Percentiles rank a stretch among this genome's conserved stretches.
Conservation (phyloP, 1,284 basidiomycete species). For the Boletellus dicymbophilus region DNA sequence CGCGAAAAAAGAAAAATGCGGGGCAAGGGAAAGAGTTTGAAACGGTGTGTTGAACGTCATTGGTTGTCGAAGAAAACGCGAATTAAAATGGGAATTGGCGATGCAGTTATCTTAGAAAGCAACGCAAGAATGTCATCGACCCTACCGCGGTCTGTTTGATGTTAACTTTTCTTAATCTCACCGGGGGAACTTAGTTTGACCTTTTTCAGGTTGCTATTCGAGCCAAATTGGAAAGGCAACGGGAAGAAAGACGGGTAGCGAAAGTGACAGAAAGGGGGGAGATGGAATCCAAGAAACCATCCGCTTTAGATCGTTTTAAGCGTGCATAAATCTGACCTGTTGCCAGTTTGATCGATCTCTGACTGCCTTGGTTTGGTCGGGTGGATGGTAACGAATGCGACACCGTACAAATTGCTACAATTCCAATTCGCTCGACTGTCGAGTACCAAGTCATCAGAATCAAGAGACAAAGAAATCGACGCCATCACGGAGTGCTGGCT, state of each 20-base stretch:
- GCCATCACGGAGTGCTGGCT: conserved; percentile 7
- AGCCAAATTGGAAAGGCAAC: conserved; percentile 66
- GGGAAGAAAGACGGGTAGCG: conserved; percentile 51
- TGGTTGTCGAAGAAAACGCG: neutral
- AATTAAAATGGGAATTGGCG: neutral
- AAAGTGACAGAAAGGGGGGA: conserved; percentile 43
- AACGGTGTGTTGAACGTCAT: conserved; percentile 49
- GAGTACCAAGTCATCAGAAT: too few relatives aligned
- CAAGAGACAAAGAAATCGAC: too few relatives aligned
- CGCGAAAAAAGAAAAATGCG: conserved; percentile 82
- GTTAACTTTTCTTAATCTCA: neutral
- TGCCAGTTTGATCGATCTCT: too few relatives aligned
- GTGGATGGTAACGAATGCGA: too few relatives aligned
- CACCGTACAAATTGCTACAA: too few relatives aligned
- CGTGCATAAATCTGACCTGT: conserved; percentile 19
- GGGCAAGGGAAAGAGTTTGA: conserved; percentile 83
- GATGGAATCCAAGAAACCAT: conserved; percentile 46
- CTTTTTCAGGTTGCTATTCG: conserved; percentile 61
- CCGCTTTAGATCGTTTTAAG: conserved; percentile 71
- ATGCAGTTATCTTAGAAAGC: conserved; percentile 72
- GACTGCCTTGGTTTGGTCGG: too few relatives aligned
- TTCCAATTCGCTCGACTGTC: too few relatives aligned
- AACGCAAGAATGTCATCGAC: conserved; percentile 93
- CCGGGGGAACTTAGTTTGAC: neutral
- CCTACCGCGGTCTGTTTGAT: conserved; percentile 70